These are phyloP conservation scores for Mucuna pruriens DNA, from an alignment of 306 rosid genomes.

Conservation along the genomic window DNA sequence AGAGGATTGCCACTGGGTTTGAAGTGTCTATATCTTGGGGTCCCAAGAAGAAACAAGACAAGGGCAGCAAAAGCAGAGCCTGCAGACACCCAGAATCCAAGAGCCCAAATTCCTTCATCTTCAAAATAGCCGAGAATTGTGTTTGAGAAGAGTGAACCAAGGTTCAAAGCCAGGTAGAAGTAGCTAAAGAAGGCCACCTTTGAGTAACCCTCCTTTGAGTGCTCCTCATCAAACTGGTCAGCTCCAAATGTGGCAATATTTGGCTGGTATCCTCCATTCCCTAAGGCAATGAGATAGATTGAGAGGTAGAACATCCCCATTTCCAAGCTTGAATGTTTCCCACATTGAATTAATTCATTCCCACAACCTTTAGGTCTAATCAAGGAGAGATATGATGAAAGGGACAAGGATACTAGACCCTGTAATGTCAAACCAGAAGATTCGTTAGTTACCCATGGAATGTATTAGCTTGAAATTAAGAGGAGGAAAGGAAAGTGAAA, in stretches of 20 bases:
- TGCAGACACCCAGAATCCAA: slow-evolving; percentile 61
- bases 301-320: slow-evolving; percentile 59
- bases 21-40: slow-evolving; percentile 59
- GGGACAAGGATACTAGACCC: slow-evolving; percentile 75
- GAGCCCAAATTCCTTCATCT: slow-evolving; percentile 61
- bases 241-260: slow-evolving; percentile 68
- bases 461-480: background rate
- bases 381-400: slow-evolving; percentile 71
- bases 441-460: background rate
- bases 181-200: slow-evolving; percentile 62
- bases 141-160: slow-evolving; percentile 74
- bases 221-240: slow-evolving; percentile 64
- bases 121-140: slow-evolving; percentile 66
- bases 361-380: slow-evolving; percentile 89
- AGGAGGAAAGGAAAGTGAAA: background rate
- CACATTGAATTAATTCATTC: slow-evolving; percentile 44
- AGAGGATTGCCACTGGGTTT: slow-evolving; percentile 74
- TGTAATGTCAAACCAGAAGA: slow-evolving; percentile 41
- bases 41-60: slow-evolving; percentile 49
- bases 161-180: slow-evolving; percentile 67
- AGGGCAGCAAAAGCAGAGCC: slow-evolving; percentile 60
- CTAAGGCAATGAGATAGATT: slow-evolving; percentile 66
- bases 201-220: slow-evolving; percentile 53
- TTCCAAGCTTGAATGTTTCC: slow-evolving; percentile 46
- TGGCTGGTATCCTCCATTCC: slow-evolving; percentile 73